Evolutionary conservation across 139 green algal species (phyloP), one percentile per base, ranked within the genome.

Genomic region (Chlorella vulgaris): DNA sequence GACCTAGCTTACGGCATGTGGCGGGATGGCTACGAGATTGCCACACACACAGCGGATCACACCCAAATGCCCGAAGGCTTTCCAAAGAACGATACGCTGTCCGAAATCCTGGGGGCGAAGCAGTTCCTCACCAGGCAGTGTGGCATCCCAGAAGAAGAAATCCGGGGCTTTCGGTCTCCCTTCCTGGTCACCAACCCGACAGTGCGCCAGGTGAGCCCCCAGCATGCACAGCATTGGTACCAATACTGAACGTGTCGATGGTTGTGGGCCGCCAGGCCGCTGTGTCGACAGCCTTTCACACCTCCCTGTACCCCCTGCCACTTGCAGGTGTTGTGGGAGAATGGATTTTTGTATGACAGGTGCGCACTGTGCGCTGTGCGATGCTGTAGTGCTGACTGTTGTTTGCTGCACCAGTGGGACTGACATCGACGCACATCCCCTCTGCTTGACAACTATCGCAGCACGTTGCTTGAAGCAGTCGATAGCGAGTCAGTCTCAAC

Each of bases 21-120:
- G 8, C 22, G n/a, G 1, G 73, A 79, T 21, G 73, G 73, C 35
- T 79, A 79, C 51, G 73, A 79, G 53, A 69, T 79, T 38, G 73
- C 73, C 6, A 76, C 69, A 26, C 69, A 65, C 51, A 31, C 47
- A 22, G 24, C 24, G 42, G 51, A 76, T 28, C 70, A 76, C 31
- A 5, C 39, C 26, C 1, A 15, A 18, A 51, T 79, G 73, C 51
- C 51, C 2, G 73, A 60, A 7, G 73, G 73, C 53, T 55, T 29
- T 15, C 36, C 73, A 15, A 24, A 38, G 31, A 79, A 79, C 35
- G 73, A 55, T 18, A 79, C 73, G 0, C 31, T 78, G 50, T 31
- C 70, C 1, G 31, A 78, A 33, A 78, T 78, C 21, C 70, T 78
- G 50, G 40, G 69, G 0, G 66, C 66, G 36, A 51, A 53, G 36